Evolutionary conservation across 805 yeast species (phyloP).

Genomic region (Candida tammaniensis): DNA sequence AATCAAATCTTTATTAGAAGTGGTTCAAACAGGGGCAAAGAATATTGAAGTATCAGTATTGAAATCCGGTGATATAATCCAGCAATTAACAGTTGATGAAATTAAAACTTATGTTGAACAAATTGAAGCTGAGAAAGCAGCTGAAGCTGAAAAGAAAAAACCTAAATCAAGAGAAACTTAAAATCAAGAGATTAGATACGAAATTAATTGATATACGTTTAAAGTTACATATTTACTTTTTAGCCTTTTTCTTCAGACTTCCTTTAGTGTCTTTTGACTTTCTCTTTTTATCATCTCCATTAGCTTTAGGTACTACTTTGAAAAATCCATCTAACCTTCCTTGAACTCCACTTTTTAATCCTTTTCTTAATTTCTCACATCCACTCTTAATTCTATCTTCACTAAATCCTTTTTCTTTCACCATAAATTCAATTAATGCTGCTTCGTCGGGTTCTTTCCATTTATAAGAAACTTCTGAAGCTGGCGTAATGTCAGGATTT

Average conservation of each 20-base stretch:
- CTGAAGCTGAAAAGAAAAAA: constrained; percentile 74
- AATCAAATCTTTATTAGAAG: constrained; percentile 85
- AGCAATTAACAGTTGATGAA: constrained; percentile 63
- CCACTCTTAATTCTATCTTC: constrained; percentile 91
- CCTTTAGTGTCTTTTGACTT: constrained; percentile 26
- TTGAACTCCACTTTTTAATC: constrained; percentile 80
- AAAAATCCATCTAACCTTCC: constrained; percentile 93
- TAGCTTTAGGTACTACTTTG: constrained; percentile 56
- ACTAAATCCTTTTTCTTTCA: constrained; percentile 82
- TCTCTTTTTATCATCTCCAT: constrained; percentile 28
- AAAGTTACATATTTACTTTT: constrained; percentile 13
- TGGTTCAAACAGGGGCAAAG: constrained; percentile 96
- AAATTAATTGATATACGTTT: neutral
- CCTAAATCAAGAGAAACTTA: constrained; percentile 29
- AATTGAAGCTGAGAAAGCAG: constrained; percentile 85
- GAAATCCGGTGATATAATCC: constrained; percentile 63
- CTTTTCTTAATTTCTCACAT: constrained; percentile 79
- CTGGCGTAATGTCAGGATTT: constrained; percentile 73
- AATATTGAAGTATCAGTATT: constrained; percentile 91
- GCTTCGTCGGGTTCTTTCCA: constrained; percentile 90
- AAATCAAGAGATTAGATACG: too few species aligned
- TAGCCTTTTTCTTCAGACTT: constrained; percentile 24
- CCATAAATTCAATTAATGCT: constrained; percentile 79
- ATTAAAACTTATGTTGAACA: constrained; percentile 72
- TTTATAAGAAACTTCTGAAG: constrained; percentile 63